Base-by-base conservation (phyloP, 179 eudicot species). In the Pouteria campechiana region DNA sequence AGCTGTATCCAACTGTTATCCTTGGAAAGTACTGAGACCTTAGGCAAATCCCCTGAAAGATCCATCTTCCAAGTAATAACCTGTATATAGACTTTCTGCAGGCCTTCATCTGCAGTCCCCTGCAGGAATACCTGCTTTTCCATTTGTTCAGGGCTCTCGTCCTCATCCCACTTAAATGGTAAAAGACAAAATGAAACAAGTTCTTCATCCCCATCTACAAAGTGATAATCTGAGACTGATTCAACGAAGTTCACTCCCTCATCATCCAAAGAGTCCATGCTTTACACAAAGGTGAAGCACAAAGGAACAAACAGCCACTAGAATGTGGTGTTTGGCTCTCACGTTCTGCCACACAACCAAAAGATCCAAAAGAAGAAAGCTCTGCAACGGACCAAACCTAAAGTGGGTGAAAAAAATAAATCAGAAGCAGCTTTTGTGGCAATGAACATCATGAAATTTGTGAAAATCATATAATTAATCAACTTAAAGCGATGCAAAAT, bases 1-100 rank as follows among this genome's bases (percentile, higher is more conserved):
- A 90, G 81, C 57, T 64, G 76, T 39, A 86, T 74, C 98, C 98
- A 90, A 20, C 61, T 36, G 19, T 76, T 73, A 10, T 74, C 78
- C 54, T 55, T 70, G 0, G 75, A 63, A 23, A 85, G 71, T 46
- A 89, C 83, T 4, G 69, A 73, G 39, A 84, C 65, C 64, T 71
- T 85, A 2, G 93, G 86, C 44, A 54, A 67, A 17, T 13, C 30
- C 14, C 54, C 46, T 2, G 83, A 65, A 33, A 78, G 46, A 61
- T 89, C 89, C 48, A 78, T 81, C 53, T 56, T 90, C 98, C 98
- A 90, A 5, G 93, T 82, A 33, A 20, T 50, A 25, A 86, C 93
- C 42, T 66, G 78, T 64, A 72, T 74, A 27, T 52, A 76, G 10
- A 86, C 65, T 40, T 60, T 66, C 51, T 69, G 71, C 58, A 79